Evolutionary conservation across 352 stramenopile species (phyloP).

Genomic region (Globisporangium nodosum): DNA sequence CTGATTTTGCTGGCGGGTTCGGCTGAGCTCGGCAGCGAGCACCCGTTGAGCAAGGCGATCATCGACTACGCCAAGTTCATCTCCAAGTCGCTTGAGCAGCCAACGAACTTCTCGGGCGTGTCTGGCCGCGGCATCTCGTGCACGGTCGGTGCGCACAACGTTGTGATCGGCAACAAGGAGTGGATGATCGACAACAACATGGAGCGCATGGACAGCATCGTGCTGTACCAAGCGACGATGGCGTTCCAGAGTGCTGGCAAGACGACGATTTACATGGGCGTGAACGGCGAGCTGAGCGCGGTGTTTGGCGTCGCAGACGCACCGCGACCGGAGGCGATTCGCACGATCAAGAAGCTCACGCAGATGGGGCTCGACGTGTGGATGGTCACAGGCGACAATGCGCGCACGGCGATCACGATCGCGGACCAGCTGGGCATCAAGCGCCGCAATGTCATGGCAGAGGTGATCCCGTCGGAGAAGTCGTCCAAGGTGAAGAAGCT

Average conservation of each 20-base stretch:
- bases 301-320: slow-evolving; percentile 85
- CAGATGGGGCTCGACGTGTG: slow-evolving; percentile 92
- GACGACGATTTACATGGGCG: slow-evolving; percentile 94
- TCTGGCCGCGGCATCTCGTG: slow-evolving; percentile 87
- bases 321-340: slow-evolving; percentile 88
- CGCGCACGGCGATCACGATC: slow-evolving; percentile 91
- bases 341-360: slow-evolving; percentile 88
- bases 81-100: slow-evolving; percentile 64
- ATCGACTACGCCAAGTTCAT: slow-evolving; percentile 89
- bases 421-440: slow-evolving; percentile 92
- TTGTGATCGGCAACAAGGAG: slow-evolving; percentile 91
- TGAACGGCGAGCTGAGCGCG: slow-evolving; percentile 69
- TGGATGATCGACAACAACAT: slow-evolving; percentile 84
- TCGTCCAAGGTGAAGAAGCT: slow-evolving; percentile 90
- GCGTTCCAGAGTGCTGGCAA: slow-evolving; percentile 89
- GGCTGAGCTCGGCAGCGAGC: slow-evolving; percentile 92
- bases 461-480: slow-evolving; percentile 96
- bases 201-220: slow-evolving; percentile 62
- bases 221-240: slow-evolving; percentile 62
- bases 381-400: slow-evolving; percentile 99
- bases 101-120: slow-evolving; percentile 73
- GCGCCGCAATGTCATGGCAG: slow-evolving; percentile 90
- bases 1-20: slow-evolving; percentile 88
- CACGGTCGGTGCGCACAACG: slow-evolving; percentile 51
- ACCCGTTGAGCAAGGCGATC: slow-evolving; percentile 92